phyloP scores from a whole-genome alignment of 139 green algal species.

The Asterochloris sp. region DNA sequence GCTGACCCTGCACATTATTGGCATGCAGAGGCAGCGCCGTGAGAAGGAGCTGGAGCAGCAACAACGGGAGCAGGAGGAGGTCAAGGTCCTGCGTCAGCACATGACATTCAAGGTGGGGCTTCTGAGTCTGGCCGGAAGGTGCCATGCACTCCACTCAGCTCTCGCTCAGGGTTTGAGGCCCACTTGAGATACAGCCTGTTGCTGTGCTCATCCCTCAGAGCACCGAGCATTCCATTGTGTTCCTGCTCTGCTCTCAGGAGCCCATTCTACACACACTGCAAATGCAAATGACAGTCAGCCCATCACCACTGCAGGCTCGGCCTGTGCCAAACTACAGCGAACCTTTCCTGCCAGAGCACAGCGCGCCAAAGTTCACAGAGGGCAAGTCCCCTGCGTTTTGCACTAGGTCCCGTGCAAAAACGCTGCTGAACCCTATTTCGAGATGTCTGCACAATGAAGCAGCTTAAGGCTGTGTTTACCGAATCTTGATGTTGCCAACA shows the following conservation, averaged over 20 bases:
- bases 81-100: no score
- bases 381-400: no score
- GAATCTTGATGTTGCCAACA: constrained; percentile 11
- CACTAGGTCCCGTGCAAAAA: no score
- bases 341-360: constrained; percentile 11
- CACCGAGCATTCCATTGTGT: not conserved
- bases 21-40: no score
- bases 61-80: no score
- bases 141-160: not conserved
- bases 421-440: no score
- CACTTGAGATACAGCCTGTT: not conserved
- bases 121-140: not conserved
- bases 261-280: no score
- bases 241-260: no score
- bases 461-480: not conserved
- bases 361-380: constrained; percentile 2
- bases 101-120: not conserved
- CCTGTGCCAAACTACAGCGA: constrained; percentile 3
- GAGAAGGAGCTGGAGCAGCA: no score
- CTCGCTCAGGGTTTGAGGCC: not conserved
- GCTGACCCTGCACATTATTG: no score
- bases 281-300: no score
- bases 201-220: not conserved
- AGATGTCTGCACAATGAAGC: no score
- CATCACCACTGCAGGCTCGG: not conserved